Percentiles rank a stretch among this genome's conserved stretches.
Evolutionary conservation across 2,329 filamentous ascomycete species (phyloP).

Genomic region (Juglanconis oblonga): DNA sequence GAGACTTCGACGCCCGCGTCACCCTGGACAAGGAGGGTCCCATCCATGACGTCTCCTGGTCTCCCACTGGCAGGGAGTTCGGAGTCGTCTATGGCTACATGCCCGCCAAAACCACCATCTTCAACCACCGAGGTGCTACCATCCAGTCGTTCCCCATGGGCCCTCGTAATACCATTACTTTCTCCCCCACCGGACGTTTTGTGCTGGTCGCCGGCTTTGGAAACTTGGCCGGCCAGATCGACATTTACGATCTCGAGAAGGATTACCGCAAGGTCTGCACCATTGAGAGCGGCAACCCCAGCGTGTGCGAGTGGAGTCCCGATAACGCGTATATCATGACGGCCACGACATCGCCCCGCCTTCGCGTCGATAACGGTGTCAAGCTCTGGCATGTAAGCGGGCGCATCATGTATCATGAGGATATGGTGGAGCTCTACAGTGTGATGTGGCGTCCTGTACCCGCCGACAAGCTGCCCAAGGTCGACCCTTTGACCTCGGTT

Average conservation of each 20-base stretch:
- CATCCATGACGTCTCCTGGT: constrained; percentile 48
- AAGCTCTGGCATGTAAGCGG: constrained; percentile 93
- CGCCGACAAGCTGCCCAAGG: constrained; percentile 53
- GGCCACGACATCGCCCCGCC: constrained; percentile 91
- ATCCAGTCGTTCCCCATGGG: constrained; percentile 82
- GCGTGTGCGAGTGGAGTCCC: constrained; percentile 94
- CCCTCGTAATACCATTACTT: constrained; percentile 91
- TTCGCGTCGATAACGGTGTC: constrained; percentile 94
- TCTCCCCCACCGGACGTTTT: constrained; percentile 91
- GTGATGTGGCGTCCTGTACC: constrained; percentile 82
- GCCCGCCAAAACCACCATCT: constrained; percentile 98
- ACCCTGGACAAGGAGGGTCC: constrained; percentile 44
- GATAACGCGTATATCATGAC: constrained; percentile 95
- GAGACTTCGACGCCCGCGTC: constrained; percentile 88
- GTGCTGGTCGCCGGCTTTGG: constrained; percentile 94
- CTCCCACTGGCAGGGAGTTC: constrained; percentile 95
- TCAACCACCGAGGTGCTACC: constrained; percentile 81
- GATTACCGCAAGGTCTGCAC: constrained; percentile 90
- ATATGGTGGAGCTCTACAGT: constrained; percentile 91
- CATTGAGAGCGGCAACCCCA: constrained; percentile 93
- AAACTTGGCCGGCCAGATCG: constrained; percentile 95
- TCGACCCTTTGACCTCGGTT: constrained; percentile 70
- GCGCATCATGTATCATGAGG: constrained; percentile 88
- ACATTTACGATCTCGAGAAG: constrained; percentile 94
- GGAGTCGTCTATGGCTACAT: constrained; percentile 97